A percentile compares a stretch with the other conserved stretches of the same genome.
Evolutionary conservation across 2,329 filamentous ascomycete species (phyloP).

Genomic region (Penicillium psychrosexuale): DNA sequence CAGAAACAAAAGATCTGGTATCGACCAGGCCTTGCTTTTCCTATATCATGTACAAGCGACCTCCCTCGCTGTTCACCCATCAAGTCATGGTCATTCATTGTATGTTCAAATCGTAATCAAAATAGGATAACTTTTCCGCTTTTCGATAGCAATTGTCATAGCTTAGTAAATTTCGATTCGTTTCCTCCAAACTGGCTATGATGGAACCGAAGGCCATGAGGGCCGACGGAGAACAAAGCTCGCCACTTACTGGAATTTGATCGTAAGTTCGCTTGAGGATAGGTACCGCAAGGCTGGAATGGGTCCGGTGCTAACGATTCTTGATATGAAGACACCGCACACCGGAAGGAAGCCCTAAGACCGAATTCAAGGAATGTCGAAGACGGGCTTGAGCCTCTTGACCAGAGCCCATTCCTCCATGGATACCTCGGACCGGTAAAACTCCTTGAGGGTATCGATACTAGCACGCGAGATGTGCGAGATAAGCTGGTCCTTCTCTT

Average conservation of each 20-base stretch:
- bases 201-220: slow-evolving; percentile 2
- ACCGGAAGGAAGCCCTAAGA: background rate
- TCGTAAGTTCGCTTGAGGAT: slow-evolving; percentile 3
- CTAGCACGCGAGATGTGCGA: slow-evolving; percentile 79
- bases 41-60: slow-evolving; percentile 31
- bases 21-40: slow-evolving; percentile 22
- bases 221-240: slow-evolving; percentile 11
- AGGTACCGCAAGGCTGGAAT: slow-evolving; percentile 7
- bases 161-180: slow-evolving; percentile 9
- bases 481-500: slow-evolving; percentile 86
- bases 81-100: slow-evolving; percentile 28
- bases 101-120: slow-evolving; percentile 26
- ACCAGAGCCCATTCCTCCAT: slow-evolving; percentile 95
- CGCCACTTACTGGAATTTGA: slow-evolving; percentile 2
- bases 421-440: slow-evolving; percentile 79
- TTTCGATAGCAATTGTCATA: slow-evolving; percentile 19
- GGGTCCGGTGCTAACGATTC: background rate
- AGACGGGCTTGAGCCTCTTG: slow-evolving; percentile 90
- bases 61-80: slow-evolving; percentile 21
- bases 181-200: slow-evolving; percentile 8
- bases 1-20: slow-evolving; percentile 21
- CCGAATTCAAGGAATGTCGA: slow-evolving; percentile 69
- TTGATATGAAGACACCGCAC: background rate
- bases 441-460: slow-evolving; percentile 95
- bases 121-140: slow-evolving; percentile 20